Conservation (phyloP, 2,329 filamentous ascomycete species). For the Colletotrichum tanaceti region DNA sequence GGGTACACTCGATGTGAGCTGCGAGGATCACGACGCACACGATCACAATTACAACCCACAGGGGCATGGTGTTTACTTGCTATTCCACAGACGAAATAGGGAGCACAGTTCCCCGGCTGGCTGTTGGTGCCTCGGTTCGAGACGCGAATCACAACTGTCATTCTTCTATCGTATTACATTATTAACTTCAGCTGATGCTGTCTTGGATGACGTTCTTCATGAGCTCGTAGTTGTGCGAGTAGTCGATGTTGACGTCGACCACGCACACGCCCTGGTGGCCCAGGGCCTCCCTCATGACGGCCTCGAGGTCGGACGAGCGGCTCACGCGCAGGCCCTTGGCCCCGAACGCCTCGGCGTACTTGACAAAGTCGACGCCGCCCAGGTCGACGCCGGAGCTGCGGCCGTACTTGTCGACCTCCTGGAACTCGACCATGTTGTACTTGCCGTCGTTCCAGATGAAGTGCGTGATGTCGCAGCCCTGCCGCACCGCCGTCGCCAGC, state of each 20-base stretch:
- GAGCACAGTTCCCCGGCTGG: no score
- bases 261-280: conserved; percentile 55
- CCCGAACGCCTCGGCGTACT: conserved; percentile 59
- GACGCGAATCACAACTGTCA: no score
- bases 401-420: conserved; percentile 62
- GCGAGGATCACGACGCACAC: no score
- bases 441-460: conserved; percentile 63
- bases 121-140: no score
- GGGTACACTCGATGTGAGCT: no score
- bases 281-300: conserved; percentile 57
- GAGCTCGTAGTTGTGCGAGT: conserved; percentile 54
- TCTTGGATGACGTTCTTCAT: conserved; percentile 53
- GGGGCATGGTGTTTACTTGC: no score
- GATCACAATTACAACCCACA: no score
- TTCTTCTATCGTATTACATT: no score
- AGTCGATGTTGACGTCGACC: conserved; percentile 61
- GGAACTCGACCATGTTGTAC: conserved; percentile 64
- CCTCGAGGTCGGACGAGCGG: conserved; percentile 53
- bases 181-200: conserved; percentile 38
- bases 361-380: conserved; percentile 60
- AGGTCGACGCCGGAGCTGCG: conserved; percentile 57
- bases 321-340: conserved; percentile 57
- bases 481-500: conserved; percentile 58
- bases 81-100: no score
- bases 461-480: conserved; percentile 61